phyloP scores from a whole-genome alignment of 2,329 filamentous ascomycete genomes.

The Colletotrichum sp. region DNA sequence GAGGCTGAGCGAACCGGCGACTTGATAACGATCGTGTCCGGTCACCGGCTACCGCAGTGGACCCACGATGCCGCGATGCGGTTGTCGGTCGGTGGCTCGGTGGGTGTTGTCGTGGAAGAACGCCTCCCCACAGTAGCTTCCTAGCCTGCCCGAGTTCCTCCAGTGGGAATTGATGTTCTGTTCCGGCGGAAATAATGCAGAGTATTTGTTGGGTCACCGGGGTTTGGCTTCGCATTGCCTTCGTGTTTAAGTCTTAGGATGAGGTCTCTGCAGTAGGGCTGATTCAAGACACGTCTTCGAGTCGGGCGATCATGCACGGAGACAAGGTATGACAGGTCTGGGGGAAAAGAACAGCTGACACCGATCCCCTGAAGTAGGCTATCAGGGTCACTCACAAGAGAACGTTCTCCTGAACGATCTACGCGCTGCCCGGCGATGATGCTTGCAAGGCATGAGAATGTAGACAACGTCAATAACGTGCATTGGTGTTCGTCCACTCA shows the following conservation, averaged over 20 bases:
- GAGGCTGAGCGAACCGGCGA: neutral
- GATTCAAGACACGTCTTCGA: neutral
- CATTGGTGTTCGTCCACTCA: neutral
- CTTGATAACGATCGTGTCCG: neutral
- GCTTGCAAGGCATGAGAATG: neutral
- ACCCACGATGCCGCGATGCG: neutral
- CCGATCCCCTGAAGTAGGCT: neutral
- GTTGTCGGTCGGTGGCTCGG: conserved; percentile 10
- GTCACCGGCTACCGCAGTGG: conserved; percentile 5
- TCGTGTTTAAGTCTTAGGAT: neutral
- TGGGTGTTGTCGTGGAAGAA: neutral
- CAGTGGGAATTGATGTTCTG: neutral
- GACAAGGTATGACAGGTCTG: neutral
- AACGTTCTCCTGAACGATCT: neutral
- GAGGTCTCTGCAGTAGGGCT: neutral
- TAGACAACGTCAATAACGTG: neutral
- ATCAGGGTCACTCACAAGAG: neutral
- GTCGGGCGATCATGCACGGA: neutral
- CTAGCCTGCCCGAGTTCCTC: neutral
- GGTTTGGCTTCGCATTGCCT: neutral
- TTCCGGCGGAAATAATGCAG: neutral
- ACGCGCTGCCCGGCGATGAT: neutral
- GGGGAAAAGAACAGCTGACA: neutral
- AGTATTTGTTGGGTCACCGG: neutral
- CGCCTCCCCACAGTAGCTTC: neutral